Base-by-base conservation (phyloP, 192 early-diverging fungal species). In the Haplosporangium gracile region DNA sequence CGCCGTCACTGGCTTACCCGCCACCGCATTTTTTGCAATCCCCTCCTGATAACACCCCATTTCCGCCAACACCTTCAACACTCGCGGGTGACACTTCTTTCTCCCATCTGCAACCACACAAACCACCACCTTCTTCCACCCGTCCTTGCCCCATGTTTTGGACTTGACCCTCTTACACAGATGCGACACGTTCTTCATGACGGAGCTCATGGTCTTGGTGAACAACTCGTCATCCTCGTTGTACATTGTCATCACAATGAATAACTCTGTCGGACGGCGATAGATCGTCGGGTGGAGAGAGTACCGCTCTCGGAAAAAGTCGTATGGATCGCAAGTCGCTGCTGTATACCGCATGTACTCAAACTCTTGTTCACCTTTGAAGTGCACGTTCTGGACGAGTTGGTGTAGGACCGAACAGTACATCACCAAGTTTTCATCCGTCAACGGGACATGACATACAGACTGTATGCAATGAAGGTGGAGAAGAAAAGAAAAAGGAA, bases 171-270 rank as follows among this genome's bases (percentile, higher is more conserved):
- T n/a, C n/a, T n/a, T n/a, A n/a, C n/a, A n/a, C n/a, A n/a, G n/a
- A n/a, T n/a, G n/a, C 20, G 93, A 91, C 90, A 99, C 95, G 89
- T 99, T 99, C 88, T 96, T 97, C 91, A 95, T 94, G 24, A 98
- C 93, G 0, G 94, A 94, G 42, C 92, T 82, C 92, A 98, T 95
- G 2, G 98, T 96, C 89, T 96, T 95, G 86, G 91, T 94, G 85
- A 99, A 98, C 68, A 98, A 86, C 6, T 93, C 83, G 77, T 98
- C 96, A 85, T 98, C 97, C 90, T 99, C 97, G 72, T 87, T 81
- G 42, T 81, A 87, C 85, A 82, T 87, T 47, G 95, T 96, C 68
- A 93, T 76, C 65, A 96, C 94, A 60, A 95, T 90, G 32, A 94
- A 93, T 29, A 96, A 74, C 79, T 93, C 93, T 5, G 92, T 94